phyloP scores from a whole-genome alignment of 1,284 basidiomycete genomes.

The Caloboletus inedulis region DNA sequence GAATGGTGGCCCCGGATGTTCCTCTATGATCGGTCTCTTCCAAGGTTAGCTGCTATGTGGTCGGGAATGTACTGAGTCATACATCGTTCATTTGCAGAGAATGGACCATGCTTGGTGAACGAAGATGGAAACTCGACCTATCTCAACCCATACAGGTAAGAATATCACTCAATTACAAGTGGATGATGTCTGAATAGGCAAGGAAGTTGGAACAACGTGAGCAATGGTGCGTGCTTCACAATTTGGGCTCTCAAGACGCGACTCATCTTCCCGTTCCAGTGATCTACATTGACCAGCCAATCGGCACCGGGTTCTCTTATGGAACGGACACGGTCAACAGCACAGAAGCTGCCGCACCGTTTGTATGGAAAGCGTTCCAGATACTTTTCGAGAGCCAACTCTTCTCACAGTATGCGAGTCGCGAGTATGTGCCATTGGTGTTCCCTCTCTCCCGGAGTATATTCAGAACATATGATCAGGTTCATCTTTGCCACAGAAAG shows the following conservation, averaged over 20 bases:
- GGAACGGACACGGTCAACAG: constrained; percentile 55
- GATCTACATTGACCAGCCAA: constrained; percentile 76
- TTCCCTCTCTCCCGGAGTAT: background rate
- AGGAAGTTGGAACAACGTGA: constrained; percentile 65
- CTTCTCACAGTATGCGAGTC: constrained; percentile 55
- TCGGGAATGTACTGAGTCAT: background rate
- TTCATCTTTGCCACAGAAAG: constrained; percentile 66
- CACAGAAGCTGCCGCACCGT: constrained; percentile 46
- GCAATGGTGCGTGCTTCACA: constrained; percentile 48
- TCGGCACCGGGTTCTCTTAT: constrained; percentile 65
- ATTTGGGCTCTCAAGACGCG: background rate
- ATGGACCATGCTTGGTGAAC: constrained; percentile 32
- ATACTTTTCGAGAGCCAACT: constrained; percentile 60
- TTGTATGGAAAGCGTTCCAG: constrained; percentile 65
- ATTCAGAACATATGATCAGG: constrained; percentile 30
- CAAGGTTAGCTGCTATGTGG: constrained; percentile 28
- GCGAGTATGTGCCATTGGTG: constrained; percentile 43
- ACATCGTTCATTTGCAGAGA: constrained; percentile 15
- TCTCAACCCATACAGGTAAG: constrained; percentile 33
- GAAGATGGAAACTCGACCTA: constrained; percentile 23
- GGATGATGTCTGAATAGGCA: constrained; percentile 1
- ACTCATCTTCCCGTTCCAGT: constrained; percentile 37
- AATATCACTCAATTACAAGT: background rate
- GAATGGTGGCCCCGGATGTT: constrained; percentile 40
- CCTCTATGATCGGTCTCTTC: constrained; percentile 45